These are phyloP conservation scores for Aspergillus cavernicola DNA, from an alignment of 495 filamentous ascomycete genomes.

Conservation along the genomic window DNA sequence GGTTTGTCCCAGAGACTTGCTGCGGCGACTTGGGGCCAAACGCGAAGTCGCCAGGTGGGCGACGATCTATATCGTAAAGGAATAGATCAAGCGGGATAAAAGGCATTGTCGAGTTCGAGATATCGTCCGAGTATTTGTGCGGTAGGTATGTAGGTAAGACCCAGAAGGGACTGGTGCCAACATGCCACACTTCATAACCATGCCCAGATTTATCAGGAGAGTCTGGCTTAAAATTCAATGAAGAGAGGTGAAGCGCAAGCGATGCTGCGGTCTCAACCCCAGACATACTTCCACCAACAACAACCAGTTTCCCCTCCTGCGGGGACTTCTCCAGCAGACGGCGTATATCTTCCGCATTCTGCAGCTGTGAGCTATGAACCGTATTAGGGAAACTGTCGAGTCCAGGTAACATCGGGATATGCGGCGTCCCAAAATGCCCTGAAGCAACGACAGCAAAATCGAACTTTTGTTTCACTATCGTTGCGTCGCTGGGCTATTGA, in stretches of 20 bases:
- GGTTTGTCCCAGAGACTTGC: constrained; percentile 47
- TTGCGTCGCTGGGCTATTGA: constrained; percentile 7
- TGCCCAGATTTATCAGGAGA: constrained; percentile 25
- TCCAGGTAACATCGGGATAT: constrained; percentile 47
- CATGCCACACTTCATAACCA: constrained; percentile 58
- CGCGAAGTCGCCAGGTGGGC: constrained; percentile 51
- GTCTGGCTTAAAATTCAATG: constrained; percentile 44
- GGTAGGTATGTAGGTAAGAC: constrained; percentile 64
- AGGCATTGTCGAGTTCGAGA: constrained; percentile 32
- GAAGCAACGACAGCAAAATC: constrained; percentile 72
- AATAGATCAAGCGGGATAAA: constrained; percentile 76
- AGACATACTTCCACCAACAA: constrained; percentile 83
- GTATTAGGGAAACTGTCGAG: constrained; percentile 29
- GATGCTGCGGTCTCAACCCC: constrained; percentile 72
- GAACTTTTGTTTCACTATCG: constrained; percentile 43
- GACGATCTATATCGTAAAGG: constrained; percentile 65
- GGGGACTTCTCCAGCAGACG: constrained; percentile 4
- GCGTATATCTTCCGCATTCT: constrained; percentile 24
- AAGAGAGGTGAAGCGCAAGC: constrained; percentile 66
- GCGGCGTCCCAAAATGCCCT: constrained; percentile 68
- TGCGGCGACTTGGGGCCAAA: constrained; percentile 57
- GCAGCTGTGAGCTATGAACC: constrained; percentile 58
- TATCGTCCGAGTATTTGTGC: constrained; percentile 7
- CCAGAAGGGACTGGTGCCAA: constrained; percentile 70
- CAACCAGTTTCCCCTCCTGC: constrained; percentile 58